Base-by-base conservation (phyloP, 306 rosid genomes). In the Urtica urens region DNA sequence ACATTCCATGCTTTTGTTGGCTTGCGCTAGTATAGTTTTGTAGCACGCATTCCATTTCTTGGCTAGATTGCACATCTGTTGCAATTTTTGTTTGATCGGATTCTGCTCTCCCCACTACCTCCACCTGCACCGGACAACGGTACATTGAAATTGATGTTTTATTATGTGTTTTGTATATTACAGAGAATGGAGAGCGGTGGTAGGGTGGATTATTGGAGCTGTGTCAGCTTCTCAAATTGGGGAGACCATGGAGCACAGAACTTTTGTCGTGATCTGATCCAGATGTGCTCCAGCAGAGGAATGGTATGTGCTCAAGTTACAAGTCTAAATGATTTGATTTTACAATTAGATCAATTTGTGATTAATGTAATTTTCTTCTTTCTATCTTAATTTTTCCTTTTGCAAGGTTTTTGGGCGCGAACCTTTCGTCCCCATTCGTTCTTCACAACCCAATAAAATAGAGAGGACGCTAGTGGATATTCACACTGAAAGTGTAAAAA, bases 141-240 rank as follows among this genome's bases (percentile, higher is more conserved):
- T n/a, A n/a, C n/a, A n/a, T n/a, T n/a, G 15, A 9, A 17, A 23
- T 41, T 20, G 37, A 51, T n/a, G n/a, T n/a, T n/a, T 25, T 7
- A 9, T 17, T 17, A 3, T 45, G 8, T 17, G 23, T 22, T 23
- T 23, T 15, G 38, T 0, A n/a, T 49, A 19, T 26, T 72, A 50
- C 58, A 88, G 97, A 88, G 66, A 88, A 64, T 84, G 93, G 17
- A 72, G 17, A 51, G 67, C 15, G 97, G 84, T 10, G 97, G 90
- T 0, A 50, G 2, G 0, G 64, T 88, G 2, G 72, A 52, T 0
- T 23, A 15, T 13, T 88, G 97, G 97, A 55, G 58, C 0, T 77
- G 78, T 23, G 62, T 88, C 23, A 77, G 61, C 55, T 72, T 84
- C 21, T 74, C 58, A 0, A 44, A 23, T 41, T 17, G 63, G 12